Evolutionary conservation across 768 basidiomycete genomes (phyloP), one percentile per base, ranked within the genome.

Genomic region (Scleroderma citrinum): DNA sequence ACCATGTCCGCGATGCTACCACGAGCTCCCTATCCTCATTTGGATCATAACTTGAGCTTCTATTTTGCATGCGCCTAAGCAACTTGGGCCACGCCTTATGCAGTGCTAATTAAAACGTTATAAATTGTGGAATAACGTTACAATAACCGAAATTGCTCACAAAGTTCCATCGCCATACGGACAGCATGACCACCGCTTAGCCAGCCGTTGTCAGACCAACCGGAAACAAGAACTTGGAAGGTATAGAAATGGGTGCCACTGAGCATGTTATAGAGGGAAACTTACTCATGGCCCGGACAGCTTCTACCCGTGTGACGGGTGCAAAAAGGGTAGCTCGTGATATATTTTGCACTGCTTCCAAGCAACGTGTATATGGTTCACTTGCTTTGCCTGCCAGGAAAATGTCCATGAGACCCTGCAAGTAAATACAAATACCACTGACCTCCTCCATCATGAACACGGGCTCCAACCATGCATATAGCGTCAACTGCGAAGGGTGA

Each of bases 131-230:
- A 38, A 7, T n/a, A 26, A 11, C 47, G 43, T 39, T 13, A 39
- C 23, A 14, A 47, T 32, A 54, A 24, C 12, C 4, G 26, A 53
- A 30, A 8, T 21, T 46, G 67, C 82, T 64, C 61, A 89, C 90
- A 92, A 46, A 94, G 73, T 62, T 97, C 94, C 76, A 96, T 83
- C 35, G 91, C 93, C 90, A 97, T 93, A 44, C 93, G 80, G 8
- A 96, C 92, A n/a, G 94, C 94, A 68, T 96, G 94, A 10, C 90
- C 92, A 10, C 91, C 89, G 56, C 87, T 92, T 31, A 96, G 66
- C 92, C 92, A 94, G n/a, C 91, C 91, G 58, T 91, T 91, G 56
- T 94, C 91, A 16, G 90, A 92, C 87, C 92, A 97, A 5, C 92
- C 92, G 31, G 93, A 87, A 17, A 95, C 83, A 44, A 96, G 75